Evolutionary conservation across 257 asterid species (phyloP).

Genomic region (Eucommia ulmoides): DNA sequence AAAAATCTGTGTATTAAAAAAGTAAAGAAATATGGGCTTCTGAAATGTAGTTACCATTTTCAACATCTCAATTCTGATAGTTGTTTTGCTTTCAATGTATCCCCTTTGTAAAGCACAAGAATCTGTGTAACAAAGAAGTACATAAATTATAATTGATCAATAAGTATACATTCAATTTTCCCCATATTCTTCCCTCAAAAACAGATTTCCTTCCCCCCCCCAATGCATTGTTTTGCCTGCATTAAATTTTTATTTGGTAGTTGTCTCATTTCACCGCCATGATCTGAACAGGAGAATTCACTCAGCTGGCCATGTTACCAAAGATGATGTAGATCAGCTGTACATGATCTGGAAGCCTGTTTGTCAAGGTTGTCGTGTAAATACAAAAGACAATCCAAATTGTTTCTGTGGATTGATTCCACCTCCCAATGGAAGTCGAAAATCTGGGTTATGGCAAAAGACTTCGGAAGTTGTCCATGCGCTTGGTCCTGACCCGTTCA

Average conservation of each 20-base stretch:
- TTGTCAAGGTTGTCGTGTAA: constrained; percentile 92
- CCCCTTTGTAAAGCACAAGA: background rate
- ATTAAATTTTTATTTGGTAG: background rate
- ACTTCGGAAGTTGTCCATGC: constrained; percentile 65
- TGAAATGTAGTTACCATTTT: too few relatives aligned
- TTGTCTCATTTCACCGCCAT: background rate
- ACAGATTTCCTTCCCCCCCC: background rate
- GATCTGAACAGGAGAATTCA: constrained; percentile 47
- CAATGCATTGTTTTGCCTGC: background rate
- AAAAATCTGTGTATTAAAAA: too few relatives aligned
- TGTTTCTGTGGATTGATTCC: constrained; percentile 95
- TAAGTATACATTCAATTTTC: background rate
- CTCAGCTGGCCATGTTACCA: constrained; percentile 41
- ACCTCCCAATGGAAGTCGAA: constrained; percentile 69
- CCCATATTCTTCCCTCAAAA: background rate
- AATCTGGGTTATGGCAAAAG: constrained; percentile 94
- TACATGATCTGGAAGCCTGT: constrained; percentile 77
- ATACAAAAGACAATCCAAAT: constrained; percentile 93
- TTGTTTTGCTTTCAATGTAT: too few relatives aligned
- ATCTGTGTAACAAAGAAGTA: too few relatives aligned
- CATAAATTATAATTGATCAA: too few relatives aligned
- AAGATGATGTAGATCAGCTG: constrained; percentile 67
- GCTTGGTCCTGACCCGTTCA: constrained; percentile 73
- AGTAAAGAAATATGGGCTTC: too few relatives aligned
- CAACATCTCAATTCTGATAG: too few relatives aligned